Conservation (phyloP, 495 filamentous ascomycete genomes). For the Trichoderma orchidacearum region DNA sequence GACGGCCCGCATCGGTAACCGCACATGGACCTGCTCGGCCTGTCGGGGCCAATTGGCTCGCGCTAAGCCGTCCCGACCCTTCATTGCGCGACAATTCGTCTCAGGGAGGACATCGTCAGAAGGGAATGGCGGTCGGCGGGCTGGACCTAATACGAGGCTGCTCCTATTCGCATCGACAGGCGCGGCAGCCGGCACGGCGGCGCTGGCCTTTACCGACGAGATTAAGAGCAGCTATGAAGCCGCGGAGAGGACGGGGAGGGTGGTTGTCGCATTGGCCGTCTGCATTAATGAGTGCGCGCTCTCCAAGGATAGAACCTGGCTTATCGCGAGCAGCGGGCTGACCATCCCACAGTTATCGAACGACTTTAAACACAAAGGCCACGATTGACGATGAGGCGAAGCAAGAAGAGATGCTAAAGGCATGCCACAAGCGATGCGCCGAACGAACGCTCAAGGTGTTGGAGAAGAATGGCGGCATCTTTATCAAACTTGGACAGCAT, state of each 20-base stretch:
- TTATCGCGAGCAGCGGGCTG: conserved; percentile 1
- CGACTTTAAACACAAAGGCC: conserved; percentile 57
- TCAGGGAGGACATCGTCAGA: not conserved
- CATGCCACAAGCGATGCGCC: conserved; percentile 89
- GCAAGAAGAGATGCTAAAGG: conserved; percentile 50
- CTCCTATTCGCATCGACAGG: conserved; percentile 20
- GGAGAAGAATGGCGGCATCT: conserved; percentile 93
- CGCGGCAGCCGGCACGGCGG: conserved; percentile 38
- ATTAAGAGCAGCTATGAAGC: conserved; percentile 60
- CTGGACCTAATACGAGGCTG: conserved; percentile 5
- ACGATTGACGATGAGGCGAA: conserved; percentile 44
- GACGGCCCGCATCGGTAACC: conserved; percentile 13
- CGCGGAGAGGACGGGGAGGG: conserved; percentile 63
- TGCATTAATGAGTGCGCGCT: conserved; percentile 79
- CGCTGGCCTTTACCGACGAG: conserved; percentile 55
- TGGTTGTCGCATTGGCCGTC: conserved; percentile 59
- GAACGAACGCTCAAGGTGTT: conserved; percentile 67
- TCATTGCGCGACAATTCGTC: not conserved
- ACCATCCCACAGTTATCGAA: conserved; percentile 52
- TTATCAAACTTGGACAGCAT: conserved; percentile 96
- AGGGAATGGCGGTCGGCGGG: not conserved
- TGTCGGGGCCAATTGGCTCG: conserved; percentile 2
- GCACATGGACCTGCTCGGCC: conserved; percentile 8
- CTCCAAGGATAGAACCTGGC: not conserved
- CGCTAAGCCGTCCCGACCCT: not conserved